Evolutionary conservation across 2,329 filamentous ascomycete species (phyloP).

Genomic region (Scolecobasidium constrictum): DNA sequence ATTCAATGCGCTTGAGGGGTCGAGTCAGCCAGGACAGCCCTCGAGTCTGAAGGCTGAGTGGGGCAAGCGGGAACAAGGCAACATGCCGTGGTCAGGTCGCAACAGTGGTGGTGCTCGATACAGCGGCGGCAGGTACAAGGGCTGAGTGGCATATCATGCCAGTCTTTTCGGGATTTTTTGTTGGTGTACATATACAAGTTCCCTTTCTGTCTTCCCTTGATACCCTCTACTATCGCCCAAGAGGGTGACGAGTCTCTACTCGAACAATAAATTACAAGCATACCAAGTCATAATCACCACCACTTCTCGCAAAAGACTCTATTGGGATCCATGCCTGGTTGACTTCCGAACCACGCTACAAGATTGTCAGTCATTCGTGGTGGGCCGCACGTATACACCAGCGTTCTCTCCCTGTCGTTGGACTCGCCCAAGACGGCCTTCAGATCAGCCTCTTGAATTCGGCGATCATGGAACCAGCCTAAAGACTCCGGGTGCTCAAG

Average conservation of each 20-base stretch:
- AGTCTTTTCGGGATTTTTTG: too few relatives aligned
- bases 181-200: too few relatives aligned
- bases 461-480: constrained; percentile 9
- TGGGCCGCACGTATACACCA: constrained; percentile 39
- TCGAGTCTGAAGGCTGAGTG: background rate
- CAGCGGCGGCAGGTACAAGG: too few relatives aligned
- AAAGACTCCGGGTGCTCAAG: background rate
- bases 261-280: too few relatives aligned
- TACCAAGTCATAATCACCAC: constrained; percentile 33
- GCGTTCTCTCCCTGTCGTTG: constrained; percentile 24
- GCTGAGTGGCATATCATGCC: too few relatives aligned
- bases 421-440: constrained; percentile 25
- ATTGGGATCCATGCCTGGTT: constrained; percentile 26
- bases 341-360: constrained; percentile 27
- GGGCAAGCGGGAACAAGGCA: background rate
- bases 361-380: constrained; percentile 37
- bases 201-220: too few relatives aligned
- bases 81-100: background rate
- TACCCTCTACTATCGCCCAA: too few relatives aligned
- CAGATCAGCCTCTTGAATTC: constrained; percentile 24
- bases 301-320: constrained; percentile 40
- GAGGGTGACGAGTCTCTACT: too few relatives aligned
- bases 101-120: background rate
- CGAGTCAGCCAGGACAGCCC: background rate
- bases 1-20: constrained; percentile 44